phyloP scores from a whole-genome alignment of 2,329 filamentous ascomycete genomes.

The Arthrinium puccinioides region DNA sequence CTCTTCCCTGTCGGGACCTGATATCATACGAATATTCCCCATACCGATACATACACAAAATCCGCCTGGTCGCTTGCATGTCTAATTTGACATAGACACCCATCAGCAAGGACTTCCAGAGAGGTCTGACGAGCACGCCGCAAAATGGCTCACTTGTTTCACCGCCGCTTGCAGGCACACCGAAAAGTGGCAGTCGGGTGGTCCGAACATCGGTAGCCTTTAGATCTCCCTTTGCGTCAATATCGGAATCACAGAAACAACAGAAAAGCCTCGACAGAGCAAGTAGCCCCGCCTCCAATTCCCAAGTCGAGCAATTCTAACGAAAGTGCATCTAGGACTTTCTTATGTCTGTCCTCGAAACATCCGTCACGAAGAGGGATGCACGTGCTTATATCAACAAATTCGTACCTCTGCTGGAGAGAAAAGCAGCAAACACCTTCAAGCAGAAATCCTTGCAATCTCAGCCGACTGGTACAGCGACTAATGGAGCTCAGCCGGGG shows the following conservation, averaged over 20 bases:
- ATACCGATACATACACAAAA: no score
- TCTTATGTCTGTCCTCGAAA: conserved; percentile 77
- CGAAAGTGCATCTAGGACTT: conserved; percentile 54
- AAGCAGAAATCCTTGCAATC: conserved; percentile 20
- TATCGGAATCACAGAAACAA: conserved; percentile 36
- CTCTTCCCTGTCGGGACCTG: conserved; percentile 7
- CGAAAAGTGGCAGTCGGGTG: conserved; percentile 14
- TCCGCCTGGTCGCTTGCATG: no score
- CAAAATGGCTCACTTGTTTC: conserved; percentile 13
- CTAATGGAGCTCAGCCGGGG: no score
- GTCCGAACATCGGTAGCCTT: conserved; percentile 18
- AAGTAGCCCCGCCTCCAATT: conserved; percentile 8
- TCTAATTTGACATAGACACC: no score
- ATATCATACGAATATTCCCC: no score
- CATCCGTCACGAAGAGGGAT: conserved; percentile 87
- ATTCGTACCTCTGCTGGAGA: conserved; percentile 46
- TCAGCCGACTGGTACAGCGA: conserved; percentile 14
- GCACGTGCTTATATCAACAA: conserved; percentile 86
- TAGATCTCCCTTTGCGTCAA: conserved; percentile 28
- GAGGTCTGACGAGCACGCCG: conserved; percentile 11
- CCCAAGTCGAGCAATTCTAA: background rate
- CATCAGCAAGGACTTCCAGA: conserved; percentile 14
- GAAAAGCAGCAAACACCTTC: conserved; percentile 22
- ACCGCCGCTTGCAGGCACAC: conserved; percentile 12
- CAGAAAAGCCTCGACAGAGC: conserved; percentile 42